Percentiles rank a stretch among this genome's conserved stretches.
Evolutionary conservation across 129 eudicot genomes (phyloP).

Genomic region (Flaveria bidentis): DNA sequence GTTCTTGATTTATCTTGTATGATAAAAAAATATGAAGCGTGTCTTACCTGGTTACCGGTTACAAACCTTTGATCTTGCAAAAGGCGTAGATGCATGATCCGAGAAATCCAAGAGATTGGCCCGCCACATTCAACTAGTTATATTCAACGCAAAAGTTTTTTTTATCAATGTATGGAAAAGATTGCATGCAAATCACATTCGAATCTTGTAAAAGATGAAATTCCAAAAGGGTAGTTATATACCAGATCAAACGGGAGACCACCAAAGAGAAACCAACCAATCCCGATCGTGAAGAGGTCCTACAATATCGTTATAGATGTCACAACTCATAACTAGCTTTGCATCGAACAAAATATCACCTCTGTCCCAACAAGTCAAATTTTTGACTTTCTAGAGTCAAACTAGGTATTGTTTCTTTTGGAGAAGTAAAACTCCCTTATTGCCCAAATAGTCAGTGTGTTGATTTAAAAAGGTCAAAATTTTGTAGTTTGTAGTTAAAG

Average conservation of each 20-base stretch:
- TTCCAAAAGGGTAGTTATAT: neutral
- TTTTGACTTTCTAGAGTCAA: neutral
- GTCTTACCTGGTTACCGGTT: constrained; percentile 1
- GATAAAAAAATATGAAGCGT: neutral
- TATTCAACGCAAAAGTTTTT: neutral
- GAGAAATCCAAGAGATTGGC: constrained; percentile 54
- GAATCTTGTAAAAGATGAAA: neutral
- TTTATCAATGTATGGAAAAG: neutral
- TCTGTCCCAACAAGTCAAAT: neutral
- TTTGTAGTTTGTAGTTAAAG: neutral
- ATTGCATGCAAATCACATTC: neutral
- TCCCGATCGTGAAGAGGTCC: constrained; percentile 64
- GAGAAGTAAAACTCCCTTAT: neutral
- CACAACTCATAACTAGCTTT: neutral
- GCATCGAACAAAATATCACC: neutral
- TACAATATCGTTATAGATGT: constrained; percentile 14
- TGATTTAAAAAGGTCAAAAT: neutral
- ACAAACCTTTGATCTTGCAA: constrained; percentile 48
- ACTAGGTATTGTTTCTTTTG: neutral
- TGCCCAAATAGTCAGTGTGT: neutral
- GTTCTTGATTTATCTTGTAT: neutral
- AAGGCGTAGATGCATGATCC: constrained; percentile 51
- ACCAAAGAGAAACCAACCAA: constrained; percentile 67
- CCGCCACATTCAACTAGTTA: constrained; percentile 42
- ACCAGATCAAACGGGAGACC: constrained; percentile 72